Evolutionary conservation across 75 land plant species (phyloP).

Genomic region (Cunninghamia lanceolata): DNA sequence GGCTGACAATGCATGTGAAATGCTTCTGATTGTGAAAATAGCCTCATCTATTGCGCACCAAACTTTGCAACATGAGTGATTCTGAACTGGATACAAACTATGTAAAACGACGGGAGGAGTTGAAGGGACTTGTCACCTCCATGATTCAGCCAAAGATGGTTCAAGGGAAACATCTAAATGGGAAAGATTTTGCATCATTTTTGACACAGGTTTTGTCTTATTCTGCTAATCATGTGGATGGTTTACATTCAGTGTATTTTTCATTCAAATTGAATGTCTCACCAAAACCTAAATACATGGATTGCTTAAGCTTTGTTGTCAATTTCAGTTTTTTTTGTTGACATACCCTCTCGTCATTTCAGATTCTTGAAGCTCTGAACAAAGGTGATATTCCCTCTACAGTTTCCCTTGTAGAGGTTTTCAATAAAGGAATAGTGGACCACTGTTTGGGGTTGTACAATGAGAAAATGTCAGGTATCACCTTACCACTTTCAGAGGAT

Average conservation of each 20-base stretch:
- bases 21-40: constrained; percentile 21
- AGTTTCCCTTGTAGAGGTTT: constrained; percentile 82
- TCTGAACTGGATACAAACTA: constrained; percentile 63
- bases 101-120: constrained; percentile 53
- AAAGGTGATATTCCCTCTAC: constrained; percentile 91
- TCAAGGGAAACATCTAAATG: constrained; percentile 70
- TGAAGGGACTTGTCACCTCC: constrained; percentile 65
- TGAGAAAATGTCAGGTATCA: constrained; percentile 37
- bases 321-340: neutral
- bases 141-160: constrained; percentile 75
- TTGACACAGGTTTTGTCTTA: constrained; percentile 63
- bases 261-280: constrained; percentile 1
- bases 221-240: neutral
- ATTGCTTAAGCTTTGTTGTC: constrained; percentile 18
- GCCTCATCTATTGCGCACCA: constrained; percentile 88
- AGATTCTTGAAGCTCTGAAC: constrained; percentile 87
- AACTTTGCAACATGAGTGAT: constrained; percentile 80
- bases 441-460: constrained; percentile 63
- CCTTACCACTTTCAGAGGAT: constrained; percentile 46
- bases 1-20: neutral
- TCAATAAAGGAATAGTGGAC: constrained; percentile 74
- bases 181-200: constrained; percentile 82
- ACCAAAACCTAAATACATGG: neutral
- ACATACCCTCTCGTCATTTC: constrained; percentile 12
- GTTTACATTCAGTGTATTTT: neutral